These are phyloP conservation scores for Clonostachys rhizophaga DNA, from an alignment of 2,329 filamentous ascomycete genomes.

Conservation along the genomic window DNA sequence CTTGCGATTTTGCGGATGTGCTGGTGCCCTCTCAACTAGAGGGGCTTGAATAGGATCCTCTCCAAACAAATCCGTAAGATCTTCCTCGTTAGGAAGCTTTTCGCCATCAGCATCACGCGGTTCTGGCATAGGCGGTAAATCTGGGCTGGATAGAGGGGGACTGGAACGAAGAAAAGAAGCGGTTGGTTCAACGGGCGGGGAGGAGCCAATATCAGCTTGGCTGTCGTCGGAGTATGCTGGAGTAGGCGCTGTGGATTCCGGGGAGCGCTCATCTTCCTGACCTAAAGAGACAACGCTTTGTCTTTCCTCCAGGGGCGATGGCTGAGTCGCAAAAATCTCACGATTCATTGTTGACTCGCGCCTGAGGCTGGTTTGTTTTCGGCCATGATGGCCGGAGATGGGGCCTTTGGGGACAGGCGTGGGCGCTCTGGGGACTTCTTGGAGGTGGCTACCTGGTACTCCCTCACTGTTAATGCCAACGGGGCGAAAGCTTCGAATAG, in stretches of 20 bases:
- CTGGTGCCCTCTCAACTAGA: background rate
- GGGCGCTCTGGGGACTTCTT: conserved; percentile 71
- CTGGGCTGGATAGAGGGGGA: conserved; percentile 75
- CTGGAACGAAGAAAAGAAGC: conserved; percentile 50
- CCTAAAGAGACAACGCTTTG: conserved; percentile 33
- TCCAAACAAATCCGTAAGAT: conserved; percentile 64
- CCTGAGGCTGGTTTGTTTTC: conserved; percentile 29
- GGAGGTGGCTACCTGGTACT: conserved; percentile 47
- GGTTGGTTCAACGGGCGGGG: conserved; percentile 73
- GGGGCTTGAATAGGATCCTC: conserved; percentile 37
- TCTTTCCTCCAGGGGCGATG: conserved; percentile 32
- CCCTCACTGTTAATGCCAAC: conserved; percentile 46
- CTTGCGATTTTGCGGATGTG: background rate
- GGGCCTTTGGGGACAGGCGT: conserved; percentile 63
- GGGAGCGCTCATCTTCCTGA: conserved; percentile 48
- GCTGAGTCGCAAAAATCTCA: conserved; percentile 41
- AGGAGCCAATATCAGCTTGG: conserved; percentile 81
- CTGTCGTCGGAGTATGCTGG: conserved; percentile 58
- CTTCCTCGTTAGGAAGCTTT: conserved; percentile 69
- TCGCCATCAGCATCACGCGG: conserved; percentile 14
- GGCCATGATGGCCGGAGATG: conserved; percentile 2
- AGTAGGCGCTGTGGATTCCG: conserved; percentile 43
- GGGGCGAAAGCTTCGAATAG: conserved; percentile 79
- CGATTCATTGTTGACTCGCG: conserved; percentile 56
- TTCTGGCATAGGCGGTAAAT: conserved; percentile 58